A percentile compares a stretch with the other conserved stretches of the same genome.
phyloP scores from a whole-genome alignment of 129 eudicot species.

The Escallonia rubra region DNA sequence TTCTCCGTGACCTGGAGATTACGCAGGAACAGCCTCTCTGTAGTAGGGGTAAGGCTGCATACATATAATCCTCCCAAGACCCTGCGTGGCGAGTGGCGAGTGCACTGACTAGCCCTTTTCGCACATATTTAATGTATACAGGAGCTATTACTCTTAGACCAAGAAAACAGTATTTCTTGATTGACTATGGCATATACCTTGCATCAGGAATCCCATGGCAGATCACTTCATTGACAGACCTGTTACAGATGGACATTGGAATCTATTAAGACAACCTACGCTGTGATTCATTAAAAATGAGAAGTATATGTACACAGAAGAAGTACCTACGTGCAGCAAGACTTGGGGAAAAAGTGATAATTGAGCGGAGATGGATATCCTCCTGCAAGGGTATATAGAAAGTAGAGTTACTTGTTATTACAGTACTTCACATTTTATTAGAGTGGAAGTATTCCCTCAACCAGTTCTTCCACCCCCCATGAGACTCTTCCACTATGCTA shows the following conservation, averaged over 20 bases:
- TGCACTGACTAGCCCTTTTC: too few relatives aligned
- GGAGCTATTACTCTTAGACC: too few relatives aligned
- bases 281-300: slow-evolving; percentile 3
- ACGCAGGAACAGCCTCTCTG: too few relatives aligned
- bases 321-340: slow-evolving; percentile 99
- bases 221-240: slow-evolving; percentile 98
- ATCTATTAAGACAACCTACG: slow-evolving; percentile 3
- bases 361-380: slow-evolving; percentile 94
- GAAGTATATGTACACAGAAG: slow-evolving; percentile 13
- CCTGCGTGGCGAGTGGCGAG: too few relatives aligned
- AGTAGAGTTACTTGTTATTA: neutral
- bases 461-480: too few relatives aligned
- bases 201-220: slow-evolving; percentile 99
- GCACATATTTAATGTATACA: too few relatives aligned
- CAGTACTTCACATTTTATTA: too few relatives aligned
- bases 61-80: too few relatives aligned
- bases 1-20: too few relatives aligned
- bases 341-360: slow-evolving; percentile 89
- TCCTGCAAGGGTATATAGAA: slow-evolving; percentile 49
- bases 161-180: neutral
- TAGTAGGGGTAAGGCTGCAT: too few relatives aligned
- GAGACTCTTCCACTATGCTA: too few relatives aligned
- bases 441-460: too few relatives aligned
- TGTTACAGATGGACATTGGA: slow-evolving; percentile 19
- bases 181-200: slow-evolving; percentile 43